These are phyloP conservation scores for Trematosphaeria pertusa DNA, from an alignment of 2,329 filamentous ascomycete genomes.

Conservation along the genomic window DNA sequence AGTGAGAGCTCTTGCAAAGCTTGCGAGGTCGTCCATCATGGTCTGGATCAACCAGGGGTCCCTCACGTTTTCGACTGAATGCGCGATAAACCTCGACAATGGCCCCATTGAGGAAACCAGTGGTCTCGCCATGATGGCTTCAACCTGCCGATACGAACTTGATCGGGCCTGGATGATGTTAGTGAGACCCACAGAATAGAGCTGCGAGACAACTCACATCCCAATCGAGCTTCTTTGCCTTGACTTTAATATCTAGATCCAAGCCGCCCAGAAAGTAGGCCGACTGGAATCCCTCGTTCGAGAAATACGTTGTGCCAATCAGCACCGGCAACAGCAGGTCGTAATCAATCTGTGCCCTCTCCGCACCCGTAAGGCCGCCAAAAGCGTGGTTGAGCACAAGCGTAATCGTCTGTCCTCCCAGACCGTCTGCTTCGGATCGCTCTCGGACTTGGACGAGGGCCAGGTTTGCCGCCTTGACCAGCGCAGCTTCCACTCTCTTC, in stretches of 20 bases:
- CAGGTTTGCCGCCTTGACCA: slow-evolving; percentile 79
- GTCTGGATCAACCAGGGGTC: slow-evolving; percentile 58
- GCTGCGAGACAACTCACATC: slow-evolving; percentile 37
- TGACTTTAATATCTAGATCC: slow-evolving; percentile 69
- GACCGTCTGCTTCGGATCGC: slow-evolving; percentile 58
- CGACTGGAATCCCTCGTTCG: slow-evolving; percentile 74
- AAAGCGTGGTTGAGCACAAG: slow-evolving; percentile 81
- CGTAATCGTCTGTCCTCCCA: slow-evolving; percentile 60
- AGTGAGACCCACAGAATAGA: neutral
- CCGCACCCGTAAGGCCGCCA: slow-evolving; percentile 68
- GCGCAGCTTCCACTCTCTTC: slow-evolving; percentile 72
- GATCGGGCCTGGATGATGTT: slow-evolving; percentile 54
- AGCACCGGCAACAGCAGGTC: slow-evolving; percentile 73
- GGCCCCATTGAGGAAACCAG: slow-evolving; percentile 72
- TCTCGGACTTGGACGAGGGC: slow-evolving; percentile 66
- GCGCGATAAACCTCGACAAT: slow-evolving; percentile 69
- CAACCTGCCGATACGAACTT: slow-evolving; percentile 66
- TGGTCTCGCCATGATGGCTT: slow-evolving; percentile 65
- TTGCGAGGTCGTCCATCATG: slow-evolving; percentile 69
- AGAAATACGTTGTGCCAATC: slow-evolving; percentile 71
- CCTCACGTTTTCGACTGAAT: slow-evolving; percentile 65
- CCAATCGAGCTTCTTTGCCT: slow-evolving; percentile 69
- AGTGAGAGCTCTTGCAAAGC: slow-evolving; percentile 70
- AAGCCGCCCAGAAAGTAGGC: slow-evolving; percentile 77
- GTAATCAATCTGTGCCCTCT: slow-evolving; percentile 68